Conservation (phyloP, 495 filamentous ascomycete species). For the Clavariopsis aquatica region DNA sequence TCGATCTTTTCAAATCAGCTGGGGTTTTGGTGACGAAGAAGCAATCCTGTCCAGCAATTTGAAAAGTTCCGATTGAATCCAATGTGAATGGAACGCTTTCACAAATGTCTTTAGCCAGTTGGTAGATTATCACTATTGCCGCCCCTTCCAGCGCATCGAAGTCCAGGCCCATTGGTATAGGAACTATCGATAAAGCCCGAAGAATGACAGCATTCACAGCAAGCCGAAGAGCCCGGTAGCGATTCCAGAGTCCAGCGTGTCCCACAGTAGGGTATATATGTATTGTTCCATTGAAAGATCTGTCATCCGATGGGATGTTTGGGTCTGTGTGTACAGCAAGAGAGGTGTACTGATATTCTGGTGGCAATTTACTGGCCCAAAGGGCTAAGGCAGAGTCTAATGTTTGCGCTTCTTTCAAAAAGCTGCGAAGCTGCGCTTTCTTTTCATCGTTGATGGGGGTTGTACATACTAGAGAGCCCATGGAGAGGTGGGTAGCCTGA, state of each 20-base stretch:
- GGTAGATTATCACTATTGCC: background rate
- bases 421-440: background rate
- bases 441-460: background rate
- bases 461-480: background rate
- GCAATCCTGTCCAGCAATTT: background rate
- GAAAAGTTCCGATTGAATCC: background rate
- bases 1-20: background rate
- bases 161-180: background rate
- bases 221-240: background rate
- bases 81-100: background rate
- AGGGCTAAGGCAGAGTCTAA: background rate
- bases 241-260: background rate
- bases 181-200: background rate
- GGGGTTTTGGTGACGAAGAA: background rate
- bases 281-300: background rate
- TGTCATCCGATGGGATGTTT: background rate
- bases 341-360: background rate
- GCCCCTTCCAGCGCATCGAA: background rate
- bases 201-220: background rate
- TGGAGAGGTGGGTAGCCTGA: background rate
- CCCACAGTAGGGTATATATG: background rate
- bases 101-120: background rate
- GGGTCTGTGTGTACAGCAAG: background rate
- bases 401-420: background rate
- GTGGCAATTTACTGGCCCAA: background rate